These are phyloP conservation scores for Salvia miltiorrhiza DNA, from an alignment of 257 asterid genomes.

Conservation along the genomic window DNA sequence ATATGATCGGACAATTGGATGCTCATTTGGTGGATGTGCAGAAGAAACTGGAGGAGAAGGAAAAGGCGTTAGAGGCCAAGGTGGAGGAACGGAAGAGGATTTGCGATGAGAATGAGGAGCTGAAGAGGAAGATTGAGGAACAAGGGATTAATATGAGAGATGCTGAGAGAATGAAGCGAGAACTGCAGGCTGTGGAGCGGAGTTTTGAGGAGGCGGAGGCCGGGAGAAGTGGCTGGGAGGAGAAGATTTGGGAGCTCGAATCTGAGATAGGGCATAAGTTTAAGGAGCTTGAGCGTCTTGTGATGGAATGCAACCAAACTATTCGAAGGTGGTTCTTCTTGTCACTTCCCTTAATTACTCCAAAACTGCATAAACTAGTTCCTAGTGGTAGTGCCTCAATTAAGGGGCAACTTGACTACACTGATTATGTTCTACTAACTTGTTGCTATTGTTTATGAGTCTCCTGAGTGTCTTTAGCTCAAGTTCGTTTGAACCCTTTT, in stretches of 20 bases:
- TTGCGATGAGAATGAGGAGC: constrained; percentile 76
- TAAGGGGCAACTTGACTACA: background rate
- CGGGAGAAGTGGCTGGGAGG: constrained; percentile 81
- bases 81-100: constrained; percentile 61
- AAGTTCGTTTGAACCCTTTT: background rate
- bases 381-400: background rate
- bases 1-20: constrained; percentile 53
- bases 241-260: constrained; percentile 79
- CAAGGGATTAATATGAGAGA: constrained; percentile 83
- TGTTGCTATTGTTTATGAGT: background rate
- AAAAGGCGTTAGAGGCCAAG: constrained; percentile 57
- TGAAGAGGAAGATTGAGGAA: constrained; percentile 79
- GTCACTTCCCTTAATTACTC: constrained; percentile 1
- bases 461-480: background rate
- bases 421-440: background rate
- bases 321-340: constrained; percentile 53
- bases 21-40: constrained; percentile 41
- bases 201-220: constrained; percentile 66
- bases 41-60: constrained; percentile 65
- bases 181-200: constrained; percentile 73
- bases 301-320: constrained; percentile 78
- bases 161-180: constrained; percentile 95
- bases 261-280: constrained; percentile 59
- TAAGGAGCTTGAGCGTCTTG: constrained; percentile 72
- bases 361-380: background rate